These are phyloP conservation scores for Monosporascus cannonballus DNA, from an alignment of 2,329 filamentous ascomycete species.

Conservation along the genomic window DNA sequence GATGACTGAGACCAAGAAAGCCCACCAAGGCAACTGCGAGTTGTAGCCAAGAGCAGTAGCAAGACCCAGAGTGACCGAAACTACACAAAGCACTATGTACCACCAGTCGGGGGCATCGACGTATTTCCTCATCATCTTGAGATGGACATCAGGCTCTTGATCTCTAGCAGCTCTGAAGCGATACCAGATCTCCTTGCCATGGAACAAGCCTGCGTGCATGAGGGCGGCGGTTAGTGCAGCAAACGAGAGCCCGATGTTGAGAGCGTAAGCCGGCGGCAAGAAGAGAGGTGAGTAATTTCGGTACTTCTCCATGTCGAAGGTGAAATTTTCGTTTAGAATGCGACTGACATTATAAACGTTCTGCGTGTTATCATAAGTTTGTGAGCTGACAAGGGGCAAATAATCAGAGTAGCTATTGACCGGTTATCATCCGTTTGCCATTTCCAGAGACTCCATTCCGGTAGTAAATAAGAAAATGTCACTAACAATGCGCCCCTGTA, in stretches of 20 bases:
- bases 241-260: slow-evolving; percentile 46
- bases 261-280: slow-evolving; percentile 38
- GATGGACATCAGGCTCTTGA: slow-evolving; percentile 44
- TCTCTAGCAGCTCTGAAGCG: slow-evolving; percentile 39
- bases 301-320: slow-evolving; percentile 47
- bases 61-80: slow-evolving; percentile 42
- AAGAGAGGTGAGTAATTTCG: slow-evolving; percentile 50
- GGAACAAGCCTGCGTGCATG: slow-evolving; percentile 31
- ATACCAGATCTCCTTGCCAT: slow-evolving; percentile 38
- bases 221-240: slow-evolving; percentile 42
- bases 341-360: slow-evolving; percentile 42
- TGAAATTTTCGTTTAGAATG: slow-evolving; percentile 42
- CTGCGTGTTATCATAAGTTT: slow-evolving; percentile 52
- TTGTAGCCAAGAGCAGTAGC: slow-evolving; percentile 38
- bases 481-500: slow-evolving; percentile 37
- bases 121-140: slow-evolving; percentile 48
- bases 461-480: not conserved
- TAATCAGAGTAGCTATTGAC: slow-evolving; percentile 39
- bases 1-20: slow-evolving; percentile 42
- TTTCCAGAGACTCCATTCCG: not conserved
- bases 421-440: slow-evolving; percentile 5
- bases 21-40: slow-evolving; percentile 48
- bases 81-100: slow-evolving; percentile 38
- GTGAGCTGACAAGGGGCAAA: slow-evolving; percentile 48
- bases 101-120: slow-evolving; percentile 48